Base-by-base conservation (phyloP, 441 rosid species). In the Brassica hybrid region DNA sequence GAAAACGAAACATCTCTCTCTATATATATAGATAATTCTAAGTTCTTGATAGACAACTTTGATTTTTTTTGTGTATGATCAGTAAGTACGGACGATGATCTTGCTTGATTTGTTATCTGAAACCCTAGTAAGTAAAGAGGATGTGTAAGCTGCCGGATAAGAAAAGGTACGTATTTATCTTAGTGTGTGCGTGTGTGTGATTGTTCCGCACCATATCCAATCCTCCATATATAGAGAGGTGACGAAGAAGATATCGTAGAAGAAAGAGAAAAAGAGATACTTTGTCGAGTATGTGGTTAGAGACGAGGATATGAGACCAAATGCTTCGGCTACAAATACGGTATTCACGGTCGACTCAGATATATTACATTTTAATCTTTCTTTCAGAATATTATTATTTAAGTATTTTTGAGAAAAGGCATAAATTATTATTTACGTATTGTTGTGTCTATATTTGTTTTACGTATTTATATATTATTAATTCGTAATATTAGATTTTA, bases 241-340 rank as follows among this genome's bases (percentile, higher is more conserved):
- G 67, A 19, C 66, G 17, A 27, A 13, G 36, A 72, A 56, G 69
- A 23, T 38, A 65, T 60, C 52, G 13, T 69, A 76, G 69, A 71
- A 50, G 69, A 61, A 43, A 71, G 75, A 59, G 36, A 69, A 59
- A 69, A 72, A 69, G 62, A 76, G 79, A 80, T 62, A 64, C 71
- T 76, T 59, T 71, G 77, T 62, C 66, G 50, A 88, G 88, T 86
- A 78, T 79, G 83, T 87, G 94, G 66, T 60, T 45, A 64, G 23
- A 69, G 65, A 73, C 18, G 68, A 12, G 8, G 23, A 52, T 41
- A 65, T 41, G 60, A 54, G 59, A 80, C 88, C 93, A 78, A 65
- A 25, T 78, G 88, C 80, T 30, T 85, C 87, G 95, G 78, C 95
- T 88, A 88, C 82, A 81, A 88, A 88, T 84, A 74, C 77, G 94